Evolutionary conservation across 306 rosid species (phyloP).

Genomic region (Dryas octopetala): DNA sequence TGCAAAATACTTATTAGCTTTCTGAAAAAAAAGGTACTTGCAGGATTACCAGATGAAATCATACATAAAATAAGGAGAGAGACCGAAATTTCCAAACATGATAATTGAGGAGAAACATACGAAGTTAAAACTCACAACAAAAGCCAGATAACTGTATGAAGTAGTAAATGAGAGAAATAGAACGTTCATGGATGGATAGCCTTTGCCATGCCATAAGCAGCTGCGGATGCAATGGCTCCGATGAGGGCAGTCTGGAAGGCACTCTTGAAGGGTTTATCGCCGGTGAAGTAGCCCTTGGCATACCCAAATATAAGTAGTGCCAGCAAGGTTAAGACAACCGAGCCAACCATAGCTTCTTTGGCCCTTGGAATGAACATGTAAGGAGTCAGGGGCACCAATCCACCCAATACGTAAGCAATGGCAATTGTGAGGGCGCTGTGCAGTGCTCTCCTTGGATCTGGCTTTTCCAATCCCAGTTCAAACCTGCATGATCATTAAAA

Average conservation of each 20-base stretch:
- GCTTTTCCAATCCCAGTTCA: conserved; percentile 89
- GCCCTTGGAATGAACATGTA: conserved; percentile 68
- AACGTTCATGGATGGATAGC: conserved; percentile 49
- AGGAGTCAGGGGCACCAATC: conserved; percentile 71
- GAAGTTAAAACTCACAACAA: neutral
- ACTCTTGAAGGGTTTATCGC: conserved; percentile 62
- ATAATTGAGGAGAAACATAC: neutral
- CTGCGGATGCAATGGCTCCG: conserved; percentile 84
- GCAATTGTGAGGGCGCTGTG: conserved; percentile 88
- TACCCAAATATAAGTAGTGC: conserved; percentile 78
- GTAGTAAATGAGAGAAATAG: neutral
- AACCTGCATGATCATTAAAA: conserved; percentile 46
- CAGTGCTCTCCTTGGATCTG: conserved; percentile 90
- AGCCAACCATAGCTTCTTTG: conserved; percentile 55
- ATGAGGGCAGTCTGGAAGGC: conserved; percentile 80
- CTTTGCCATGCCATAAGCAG: conserved; percentile 82
- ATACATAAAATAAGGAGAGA: neutral
- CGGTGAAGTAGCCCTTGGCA: conserved; percentile 84
- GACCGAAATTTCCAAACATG: neutral
- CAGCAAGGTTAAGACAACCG: conserved; percentile 56
- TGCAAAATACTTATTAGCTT: neutral
- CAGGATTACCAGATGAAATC: neutral
- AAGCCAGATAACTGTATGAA: neutral
- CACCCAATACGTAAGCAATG: conserved; percentile 73
- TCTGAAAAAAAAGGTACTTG: neutral